phyloP scores from a whole-genome alignment of 805 yeast species.

The Lipomyces yamadae region DNA sequence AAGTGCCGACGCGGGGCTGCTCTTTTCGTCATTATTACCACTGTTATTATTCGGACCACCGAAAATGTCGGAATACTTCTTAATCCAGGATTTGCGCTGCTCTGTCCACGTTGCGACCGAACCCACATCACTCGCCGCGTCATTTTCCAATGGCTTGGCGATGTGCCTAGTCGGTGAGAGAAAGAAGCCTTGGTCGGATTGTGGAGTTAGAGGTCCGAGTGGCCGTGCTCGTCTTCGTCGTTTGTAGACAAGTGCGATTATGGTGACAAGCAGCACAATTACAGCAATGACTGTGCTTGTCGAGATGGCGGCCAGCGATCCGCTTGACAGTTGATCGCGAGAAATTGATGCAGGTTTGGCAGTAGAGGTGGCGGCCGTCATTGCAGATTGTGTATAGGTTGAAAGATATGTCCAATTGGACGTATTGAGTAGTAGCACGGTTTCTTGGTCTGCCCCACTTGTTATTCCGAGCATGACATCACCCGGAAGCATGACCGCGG shows the following conservation, averaged over 20 bases:
- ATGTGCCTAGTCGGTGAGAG: constrained; percentile 17
- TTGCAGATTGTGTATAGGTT: constrained; percentile 16
- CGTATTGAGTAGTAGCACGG: constrained; percentile 23
- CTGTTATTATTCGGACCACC: background rate
- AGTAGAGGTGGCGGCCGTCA: constrained; percentile 35
- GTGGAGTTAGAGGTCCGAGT: constrained; percentile 31
- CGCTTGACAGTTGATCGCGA: constrained; percentile 40
- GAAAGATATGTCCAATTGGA: constrained; percentile 26
- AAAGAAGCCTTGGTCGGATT: constrained; percentile 29
- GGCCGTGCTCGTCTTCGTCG: constrained; percentile 38
- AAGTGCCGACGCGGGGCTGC: background rate
- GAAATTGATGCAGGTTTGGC: constrained; percentile 4
- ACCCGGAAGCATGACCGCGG: constrained; percentile 45
- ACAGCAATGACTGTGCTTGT: constrained; percentile 52
- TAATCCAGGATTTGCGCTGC: constrained; percentile 23
- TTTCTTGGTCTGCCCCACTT: constrained; percentile 11
- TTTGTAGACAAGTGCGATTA: constrained; percentile 43
- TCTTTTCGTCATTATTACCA: background rate
- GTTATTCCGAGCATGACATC: constrained; percentile 40
- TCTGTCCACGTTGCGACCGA: constrained; percentile 31
- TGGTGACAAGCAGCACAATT: constrained; percentile 45
- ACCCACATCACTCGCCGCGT: constrained; percentile 9
- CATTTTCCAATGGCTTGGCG: constrained; percentile 12
- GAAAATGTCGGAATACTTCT: constrained; percentile 13
- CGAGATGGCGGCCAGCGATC: constrained; percentile 54